A percentile compares a stretch with the other conserved stretches of the same genome.
These are phyloP conservation scores for Musa schizocarpa DNA, from an alignment of 176 grass and related monocot genomes.

Conservation along the genomic window DNA sequence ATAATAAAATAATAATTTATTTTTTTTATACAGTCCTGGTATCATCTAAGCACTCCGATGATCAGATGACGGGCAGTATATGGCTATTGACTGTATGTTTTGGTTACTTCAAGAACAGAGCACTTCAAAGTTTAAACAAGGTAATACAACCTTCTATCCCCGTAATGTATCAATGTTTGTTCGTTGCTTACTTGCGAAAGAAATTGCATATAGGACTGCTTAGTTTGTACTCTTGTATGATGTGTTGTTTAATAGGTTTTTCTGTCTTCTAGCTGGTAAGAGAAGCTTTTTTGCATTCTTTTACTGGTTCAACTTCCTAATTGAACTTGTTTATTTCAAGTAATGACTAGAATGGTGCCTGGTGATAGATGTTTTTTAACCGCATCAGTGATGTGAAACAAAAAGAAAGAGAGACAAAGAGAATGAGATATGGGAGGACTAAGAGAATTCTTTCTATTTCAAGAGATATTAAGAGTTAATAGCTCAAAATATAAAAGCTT, in stretches of 20 bases:
- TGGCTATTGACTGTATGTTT: slow-evolving; percentile 95
- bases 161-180: too few relatives aligned
- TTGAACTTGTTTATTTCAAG: too few relatives aligned
- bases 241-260: not conserved
- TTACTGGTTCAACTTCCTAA: too few relatives aligned
- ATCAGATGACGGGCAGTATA: slow-evolving; percentile 99
- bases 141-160: slow-evolving; percentile 25
- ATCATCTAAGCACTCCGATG: slow-evolving; percentile 68
- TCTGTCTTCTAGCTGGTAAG: too few relatives aligned
- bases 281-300: too few relatives aligned
- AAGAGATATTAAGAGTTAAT: too few relatives aligned
- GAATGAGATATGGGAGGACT: too few relatives aligned
- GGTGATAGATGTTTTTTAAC: not conserved
- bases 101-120: slow-evolving; percentile 85
- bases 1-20: too few relatives aligned
- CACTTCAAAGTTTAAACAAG: slow-evolving; percentile 51
- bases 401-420: too few relatives aligned
- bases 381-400: not conserved
- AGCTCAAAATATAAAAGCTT: too few relatives aligned
- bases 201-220: not conserved
- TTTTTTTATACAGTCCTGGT: slow-evolving; percentile 23
- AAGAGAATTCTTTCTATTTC: too few relatives aligned
- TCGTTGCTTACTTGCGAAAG: not conserved
- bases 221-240: not conserved
- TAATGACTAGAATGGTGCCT: too few relatives aligned